A percentile compares a stretch with the other conserved stretches of the same genome.
Evolutionary conservation across 1,139 yeast genomes (phyloP).

Genomic region (Zygotorulaspora mrakii): DNA sequence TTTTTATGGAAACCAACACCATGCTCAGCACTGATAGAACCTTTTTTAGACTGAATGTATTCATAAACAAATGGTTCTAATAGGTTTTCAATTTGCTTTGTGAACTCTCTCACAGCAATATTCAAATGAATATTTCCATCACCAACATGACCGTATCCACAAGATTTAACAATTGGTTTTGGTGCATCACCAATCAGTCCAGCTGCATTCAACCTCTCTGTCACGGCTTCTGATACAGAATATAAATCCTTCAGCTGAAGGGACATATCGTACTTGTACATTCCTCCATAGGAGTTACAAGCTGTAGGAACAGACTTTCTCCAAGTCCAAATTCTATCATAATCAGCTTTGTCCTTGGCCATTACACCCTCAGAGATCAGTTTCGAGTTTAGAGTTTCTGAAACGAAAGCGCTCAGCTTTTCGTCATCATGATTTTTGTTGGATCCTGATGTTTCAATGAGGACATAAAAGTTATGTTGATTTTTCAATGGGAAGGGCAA

Average conservation of each 20-base stretch:
- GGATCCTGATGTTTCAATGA: constrained; percentile 87
- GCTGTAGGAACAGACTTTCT: constrained; percentile 86
- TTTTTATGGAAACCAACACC: constrained; percentile 93
- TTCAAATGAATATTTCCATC: constrained; percentile 1
- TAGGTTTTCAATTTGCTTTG: constrained; percentile 64
- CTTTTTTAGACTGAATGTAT: constrained; percentile 70
- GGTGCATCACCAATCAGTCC: constrained; percentile 50
- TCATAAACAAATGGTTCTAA: constrained; percentile 90
- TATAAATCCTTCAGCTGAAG: constrained; percentile 77
- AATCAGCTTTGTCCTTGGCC: constrained; percentile 84
- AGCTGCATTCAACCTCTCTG: constrained; percentile 50
- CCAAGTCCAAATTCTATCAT: constrained; percentile 78
- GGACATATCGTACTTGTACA: constrained; percentile 88
- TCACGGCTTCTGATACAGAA: constrained; percentile 70
- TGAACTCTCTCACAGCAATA: constrained; percentile 66
- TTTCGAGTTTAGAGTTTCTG: constrained; percentile 71
- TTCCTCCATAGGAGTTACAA: constrained; percentile 75
- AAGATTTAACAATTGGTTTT: constrained; percentile 1
- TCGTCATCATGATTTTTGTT: constrained; percentile 73
- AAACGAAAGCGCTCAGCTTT: constrained; percentile 68
- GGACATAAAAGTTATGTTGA: constrained; percentile 71
- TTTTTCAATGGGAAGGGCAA: constrained; percentile 68
- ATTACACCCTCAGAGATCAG: constrained; percentile 79
- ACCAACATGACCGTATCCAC: constrained; percentile 1
- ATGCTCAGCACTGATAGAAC: constrained; percentile 91